Conservation (phyloP, 306 rosid species). For the Aeschynomene evenia region DNA sequence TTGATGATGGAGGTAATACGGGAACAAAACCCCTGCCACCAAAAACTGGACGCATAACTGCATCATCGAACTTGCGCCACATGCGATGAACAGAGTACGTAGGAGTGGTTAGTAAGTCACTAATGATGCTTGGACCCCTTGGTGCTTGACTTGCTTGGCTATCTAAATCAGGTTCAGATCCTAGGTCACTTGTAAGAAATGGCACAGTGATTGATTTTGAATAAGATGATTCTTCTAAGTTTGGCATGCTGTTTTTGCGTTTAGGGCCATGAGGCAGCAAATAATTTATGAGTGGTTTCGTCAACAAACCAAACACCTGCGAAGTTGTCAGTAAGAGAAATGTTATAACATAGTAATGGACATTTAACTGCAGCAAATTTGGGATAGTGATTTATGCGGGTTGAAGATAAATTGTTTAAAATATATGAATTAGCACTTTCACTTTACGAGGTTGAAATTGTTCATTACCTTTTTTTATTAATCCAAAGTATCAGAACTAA, state of each 20-base stretch:
- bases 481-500: no score
- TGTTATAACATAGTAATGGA: no score
- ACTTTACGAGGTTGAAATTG: no score
- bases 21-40: conserved; percentile 98
- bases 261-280: conserved; percentile 56
- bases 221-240: conserved; percentile 52
- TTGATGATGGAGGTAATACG: conserved; percentile 58
- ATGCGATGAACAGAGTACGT: conserved; percentile 77
- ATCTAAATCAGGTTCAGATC: conserved; percentile 57
- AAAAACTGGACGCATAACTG: conserved; percentile 91
- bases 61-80: conserved; percentile 87
- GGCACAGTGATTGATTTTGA: conserved; percentile 65
- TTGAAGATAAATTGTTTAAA: no score
- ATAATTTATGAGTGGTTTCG: conserved; percentile 81
- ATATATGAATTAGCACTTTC: no score
- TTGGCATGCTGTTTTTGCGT: conserved; percentile 49
- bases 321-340: background rate
- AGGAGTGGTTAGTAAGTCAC: conserved; percentile 70
- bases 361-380: no score
- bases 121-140: conserved; percentile 61
- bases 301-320: conserved; percentile 93
- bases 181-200: conserved; percentile 58
- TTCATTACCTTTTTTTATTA: no score
- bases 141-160: conserved; percentile 41
- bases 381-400: no score